phyloP scores from a whole-genome alignment of 2,329 filamentous ascomycete genomes.

The Colletotrichum musae region DNA sequence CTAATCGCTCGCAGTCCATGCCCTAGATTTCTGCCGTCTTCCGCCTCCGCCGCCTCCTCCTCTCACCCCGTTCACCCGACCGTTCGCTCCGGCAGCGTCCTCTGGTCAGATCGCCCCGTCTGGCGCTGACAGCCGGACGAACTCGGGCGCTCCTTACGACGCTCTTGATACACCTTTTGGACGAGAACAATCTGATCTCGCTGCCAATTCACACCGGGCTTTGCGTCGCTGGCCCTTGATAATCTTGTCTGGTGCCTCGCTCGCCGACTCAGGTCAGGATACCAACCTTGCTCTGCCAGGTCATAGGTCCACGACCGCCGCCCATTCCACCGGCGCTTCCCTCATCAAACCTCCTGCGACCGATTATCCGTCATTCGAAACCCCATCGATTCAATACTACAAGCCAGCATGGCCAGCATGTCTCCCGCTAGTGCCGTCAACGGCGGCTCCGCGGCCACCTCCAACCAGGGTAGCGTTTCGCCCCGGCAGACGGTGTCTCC shows the following conservation, averaged over 20 bases:
- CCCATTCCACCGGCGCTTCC: constrained; percentile 39
- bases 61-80: constrained; percentile 27
- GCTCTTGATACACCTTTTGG: constrained; percentile 10
- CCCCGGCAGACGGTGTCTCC: constrained; percentile 65
- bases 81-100: constrained; percentile 41
- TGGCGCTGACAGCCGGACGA: constrained; percentile 40
- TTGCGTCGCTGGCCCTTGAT: constrained; percentile 44
- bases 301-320: constrained; percentile 29
- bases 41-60: not conserved
- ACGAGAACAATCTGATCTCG: not conserved
- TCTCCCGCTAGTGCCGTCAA: constrained; percentile 57
- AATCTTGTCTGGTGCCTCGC: constrained; percentile 41
- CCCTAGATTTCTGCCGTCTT: constrained; percentile 23
- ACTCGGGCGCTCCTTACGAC: constrained; percentile 10
- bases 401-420: constrained; percentile 61
- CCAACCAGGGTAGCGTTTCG: constrained; percentile 61
- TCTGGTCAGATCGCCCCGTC: constrained; percentile 38
- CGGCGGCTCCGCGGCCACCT: constrained; percentile 52
- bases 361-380: constrained; percentile 47
- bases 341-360: constrained; percentile 41
- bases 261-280: constrained; percentile 29
- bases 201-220: constrained; percentile 8
- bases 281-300: constrained; percentile 29
- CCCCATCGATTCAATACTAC: constrained; percentile 44
- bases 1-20: constrained; percentile 38